Evolutionary conservation across 495 filamentous ascomycete genomes (phyloP), one percentile per base, ranked within the genome.

Genomic region (Podospora pseudocomata): DNA sequence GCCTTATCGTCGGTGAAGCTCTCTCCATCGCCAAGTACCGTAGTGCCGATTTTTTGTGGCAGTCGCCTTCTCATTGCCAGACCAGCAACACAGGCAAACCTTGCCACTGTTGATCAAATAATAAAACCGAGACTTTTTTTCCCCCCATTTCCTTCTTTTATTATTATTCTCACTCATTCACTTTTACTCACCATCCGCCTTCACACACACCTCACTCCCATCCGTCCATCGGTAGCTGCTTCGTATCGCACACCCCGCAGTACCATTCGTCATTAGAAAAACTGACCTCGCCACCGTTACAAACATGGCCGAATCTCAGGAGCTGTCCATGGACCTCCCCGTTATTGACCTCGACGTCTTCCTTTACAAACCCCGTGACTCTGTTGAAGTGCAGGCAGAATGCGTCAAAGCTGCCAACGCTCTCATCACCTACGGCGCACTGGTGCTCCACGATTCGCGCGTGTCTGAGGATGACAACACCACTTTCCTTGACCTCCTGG

Each of bases 321-420:
- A 76, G 57, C 16, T 76, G 9, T 72, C 81, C 18, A 85, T 85
- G 83, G 81, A 85, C 72, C 79, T 85, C 60, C 82, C 83, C n/a
- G 70, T 84, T 70, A 78, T 85, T 76, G 83, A 84, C 72, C 80
- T 85, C 34, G 82, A 85, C 68, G 65, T 82, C 69, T 85, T 81
- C 69, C 81, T 77, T 44, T 64, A 69, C 65, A 64, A 77, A 3
- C 68, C 81, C 5, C 72, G 59, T 53, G 69, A 74, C 59, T 80
- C 78, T 13, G 56, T 75, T 55, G 77, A 70, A 11, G 80, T 80
- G 16, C 79, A 81, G 39, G 78, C 73, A 23, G 83, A 85, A 68
- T 82, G 82, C 72, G 69, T 65, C 23, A 77, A 76, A 53, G 83
- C 82, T 0, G 82, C 83, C 11, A 68, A 75, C 23, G 80, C 83